Conservation (phyloP, 78 protist genomes). For the Dictyostelium capitatum region DNA sequence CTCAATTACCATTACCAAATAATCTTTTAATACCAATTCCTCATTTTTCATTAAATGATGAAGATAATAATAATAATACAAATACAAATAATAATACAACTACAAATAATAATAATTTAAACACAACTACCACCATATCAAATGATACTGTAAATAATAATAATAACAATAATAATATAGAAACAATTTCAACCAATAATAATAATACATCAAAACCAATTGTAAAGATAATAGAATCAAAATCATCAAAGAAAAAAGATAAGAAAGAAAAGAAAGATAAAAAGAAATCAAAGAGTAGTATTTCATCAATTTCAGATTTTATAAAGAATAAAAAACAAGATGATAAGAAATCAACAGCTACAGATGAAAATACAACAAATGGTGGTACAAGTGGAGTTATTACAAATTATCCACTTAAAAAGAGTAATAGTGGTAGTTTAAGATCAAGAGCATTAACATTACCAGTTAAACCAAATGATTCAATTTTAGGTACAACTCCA, state of each 20-base stretch:
- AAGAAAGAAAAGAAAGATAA: background rate
- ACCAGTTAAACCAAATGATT: conserved; percentile 77
- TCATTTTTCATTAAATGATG: background rate
- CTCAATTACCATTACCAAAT: conserved; percentile 19
- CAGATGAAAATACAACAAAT: background rate
- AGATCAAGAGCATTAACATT: conserved; percentile 75
- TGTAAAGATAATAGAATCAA: conserved; percentile 7
- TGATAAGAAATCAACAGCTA: background rate
- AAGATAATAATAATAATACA: background rate
- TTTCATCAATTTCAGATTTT: background rate
- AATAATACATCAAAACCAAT: background rate
- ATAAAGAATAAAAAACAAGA: background rate
- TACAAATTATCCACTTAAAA: background rate
- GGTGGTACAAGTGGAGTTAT: background rate
- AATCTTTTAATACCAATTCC: conserved; percentile 2
- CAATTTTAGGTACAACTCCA: conserved; percentile 24
- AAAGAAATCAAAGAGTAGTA: background rate
- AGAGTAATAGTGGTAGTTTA: background rate
- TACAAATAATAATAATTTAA: background rate
- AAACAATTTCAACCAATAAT: background rate
- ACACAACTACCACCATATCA: background rate
- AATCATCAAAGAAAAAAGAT: too few relatives aligned
- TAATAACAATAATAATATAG: conserved; percentile 11
- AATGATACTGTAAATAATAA: background rate
- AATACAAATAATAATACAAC: background rate